Base-by-base conservation (phyloP, 257 asterid species). In the Lycium ferocissimum region DNA sequence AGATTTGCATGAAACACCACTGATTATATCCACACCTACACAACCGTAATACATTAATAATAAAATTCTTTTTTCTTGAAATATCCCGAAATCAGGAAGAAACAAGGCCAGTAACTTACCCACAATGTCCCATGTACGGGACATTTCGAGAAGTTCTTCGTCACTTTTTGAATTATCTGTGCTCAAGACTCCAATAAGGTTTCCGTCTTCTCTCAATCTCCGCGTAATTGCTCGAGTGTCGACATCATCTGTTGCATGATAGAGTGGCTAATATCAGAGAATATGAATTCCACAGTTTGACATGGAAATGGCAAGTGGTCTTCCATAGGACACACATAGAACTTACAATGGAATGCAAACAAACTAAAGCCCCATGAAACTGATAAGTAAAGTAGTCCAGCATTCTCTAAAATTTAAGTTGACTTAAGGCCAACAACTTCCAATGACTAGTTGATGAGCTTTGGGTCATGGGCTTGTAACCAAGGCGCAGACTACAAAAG, bases 191-290 rank as follows among this genome's bases (percentile, higher is more conserved):
- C 98, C 99, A 53, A 92, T 91, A 89, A 96, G 99, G 89, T 98
- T 96, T 84, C 99, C 99, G 82, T 95, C 97, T 89, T 96, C 90
- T 83, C 99, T 85, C 83, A 89, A 70, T 83, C 91, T 93, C 88
- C 98, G 92, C 84, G 99, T 95, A 86, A 95, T 95, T 61, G 99
- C 99, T 88, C 98, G 98, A 84, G 99, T 96, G 87, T 96, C 98
- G 20, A 96, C 98, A 83, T 95, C 98, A 90, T 94, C 99, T 96
- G 91, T 87, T 85, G 83, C 73, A 83, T 14, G 83, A 76, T 69
- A 58, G 63, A 84, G 83, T 65, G 87, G 49, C 65, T 73, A 82
- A 84, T 59, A 88, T 83, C 79, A 76, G 54, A 85, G 57, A 82
- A 45, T 22, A 20, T 65, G 49, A 65, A 67, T 49, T 59, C 35